These are phyloP conservation scores for Fagopyrum tataricum DNA, from an alignment of 148 eudicot genomes.

Conservation along the genomic window DNA sequence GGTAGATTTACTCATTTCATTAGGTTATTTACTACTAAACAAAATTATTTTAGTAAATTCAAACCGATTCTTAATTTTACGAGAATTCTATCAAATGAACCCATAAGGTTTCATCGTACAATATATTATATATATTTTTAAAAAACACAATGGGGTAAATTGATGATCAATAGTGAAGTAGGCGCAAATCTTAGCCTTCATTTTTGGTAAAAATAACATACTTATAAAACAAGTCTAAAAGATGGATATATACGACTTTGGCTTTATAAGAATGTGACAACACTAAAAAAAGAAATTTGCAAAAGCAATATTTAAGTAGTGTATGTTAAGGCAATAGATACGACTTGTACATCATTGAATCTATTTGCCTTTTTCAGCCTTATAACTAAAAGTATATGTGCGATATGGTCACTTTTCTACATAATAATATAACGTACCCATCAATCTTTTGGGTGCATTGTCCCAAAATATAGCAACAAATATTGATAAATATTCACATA, in stretches of 20 bases:
- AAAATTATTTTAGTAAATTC: too few species aligned
- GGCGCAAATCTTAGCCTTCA: not conserved
- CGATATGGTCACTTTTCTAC: not conserved
- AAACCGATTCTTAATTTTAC: too few species aligned
- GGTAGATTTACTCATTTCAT: too few species aligned
- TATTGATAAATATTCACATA: not conserved
- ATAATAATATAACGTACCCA: not conserved
- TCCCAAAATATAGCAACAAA: not conserved
- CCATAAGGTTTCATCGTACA: too few species aligned
- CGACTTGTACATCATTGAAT: not conserved
- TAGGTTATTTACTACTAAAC: too few species aligned
- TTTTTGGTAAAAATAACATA: not conserved
- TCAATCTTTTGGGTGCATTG: conserved; percentile 3
- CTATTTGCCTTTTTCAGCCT: conserved; percentile 9
- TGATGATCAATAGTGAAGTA: too few species aligned
- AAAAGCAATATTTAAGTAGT: conserved; percentile 7
- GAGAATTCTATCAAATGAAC: too few species aligned
- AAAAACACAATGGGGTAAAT: too few species aligned
- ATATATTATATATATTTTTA: too few species aligned
- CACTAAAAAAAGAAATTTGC: not conserved
- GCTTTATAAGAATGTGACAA: conserved; percentile 8
- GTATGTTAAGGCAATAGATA: conserved; percentile 5
- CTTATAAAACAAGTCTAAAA: not conserved
- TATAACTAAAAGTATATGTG: not conserved
- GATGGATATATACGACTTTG: conserved; percentile 1